These are phyloP conservation scores for Scenedesmus sp. DNA, from an alignment of 163 green algal species.

Conservation along the genomic window DNA sequence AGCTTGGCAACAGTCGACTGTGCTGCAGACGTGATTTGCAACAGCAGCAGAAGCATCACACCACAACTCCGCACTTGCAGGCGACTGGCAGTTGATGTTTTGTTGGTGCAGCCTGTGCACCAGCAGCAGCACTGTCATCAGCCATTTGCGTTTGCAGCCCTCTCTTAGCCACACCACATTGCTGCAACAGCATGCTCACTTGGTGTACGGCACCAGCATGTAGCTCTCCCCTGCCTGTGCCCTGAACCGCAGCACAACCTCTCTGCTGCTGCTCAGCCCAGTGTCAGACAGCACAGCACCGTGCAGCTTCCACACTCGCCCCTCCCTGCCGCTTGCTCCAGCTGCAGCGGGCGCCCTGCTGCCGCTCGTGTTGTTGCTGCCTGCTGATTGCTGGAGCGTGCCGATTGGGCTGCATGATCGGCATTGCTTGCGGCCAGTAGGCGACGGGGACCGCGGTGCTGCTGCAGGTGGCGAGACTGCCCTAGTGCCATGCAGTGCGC, in stretches of 20 bases:
- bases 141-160: background rate
- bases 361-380: background rate
- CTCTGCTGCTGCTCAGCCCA: slow-evolving; percentile 38
- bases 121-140: background rate
- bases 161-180: background rate
- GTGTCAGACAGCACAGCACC: slow-evolving; percentile 44
- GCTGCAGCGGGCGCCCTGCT: background rate
- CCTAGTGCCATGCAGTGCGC: background rate
- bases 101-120: no score
- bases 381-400: background rate
- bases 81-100: no score
- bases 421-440: background rate
- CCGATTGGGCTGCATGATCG: background rate
- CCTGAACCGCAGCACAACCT: slow-evolving; percentile 31
- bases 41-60: background rate
- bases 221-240: slow-evolving; percentile 47
- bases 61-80: no score
- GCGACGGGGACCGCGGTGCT: background rate
- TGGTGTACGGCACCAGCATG: slow-evolving; percentile 67
- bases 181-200: slow-evolving; percentile 43
- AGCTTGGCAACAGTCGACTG: background rate
- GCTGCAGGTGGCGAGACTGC: background rate
- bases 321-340: background rate
- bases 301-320: slow-evolving; percentile 24
- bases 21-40: background rate